Conservation (phyloP, 2,329 filamentous ascomycete species). For the Phialocephala subalpina region DNA sequence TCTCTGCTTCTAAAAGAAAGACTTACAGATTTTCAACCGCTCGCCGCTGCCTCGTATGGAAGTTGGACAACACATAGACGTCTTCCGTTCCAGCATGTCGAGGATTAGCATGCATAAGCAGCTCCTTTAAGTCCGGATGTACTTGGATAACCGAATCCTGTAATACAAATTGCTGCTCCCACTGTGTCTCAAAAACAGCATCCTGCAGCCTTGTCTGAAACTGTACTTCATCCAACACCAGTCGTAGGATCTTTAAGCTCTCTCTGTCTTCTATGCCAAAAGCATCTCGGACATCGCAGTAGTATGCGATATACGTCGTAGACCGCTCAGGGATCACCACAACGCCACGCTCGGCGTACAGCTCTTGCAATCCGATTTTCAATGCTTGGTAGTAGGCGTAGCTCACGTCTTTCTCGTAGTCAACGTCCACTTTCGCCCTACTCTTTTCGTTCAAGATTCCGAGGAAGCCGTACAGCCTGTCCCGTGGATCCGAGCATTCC, state of each 20-base stretch:
- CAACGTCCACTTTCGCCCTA: slow-evolving; percentile 11
- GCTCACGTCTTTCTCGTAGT: slow-evolving; percentile 15
- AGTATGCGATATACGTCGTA: slow-evolving; percentile 7
- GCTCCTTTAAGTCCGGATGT: neutral
- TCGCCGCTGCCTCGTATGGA: neutral
- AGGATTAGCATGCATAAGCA: neutral
- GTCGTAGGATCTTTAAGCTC: neutral
- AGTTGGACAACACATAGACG: neutral
- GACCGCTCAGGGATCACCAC: neutral
- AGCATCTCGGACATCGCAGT: slow-evolving; percentile 13
- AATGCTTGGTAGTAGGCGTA: slow-evolving; percentile 20
- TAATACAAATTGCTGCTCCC: slow-evolving; percentile 8
- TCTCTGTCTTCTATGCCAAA: slow-evolving; percentile 14
- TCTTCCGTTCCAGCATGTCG: neutral
- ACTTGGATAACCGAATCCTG: slow-evolving; percentile 1
- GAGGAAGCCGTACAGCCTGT: slow-evolving; percentile 37
- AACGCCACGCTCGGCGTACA: neutral
- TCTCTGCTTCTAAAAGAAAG: neutral
- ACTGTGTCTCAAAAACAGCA: slow-evolving; percentile 4
- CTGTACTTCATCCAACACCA: neutral
- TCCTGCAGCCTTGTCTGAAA: slow-evolving; percentile 1
- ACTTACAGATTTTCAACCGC: neutral
- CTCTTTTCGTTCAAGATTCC: slow-evolving; percentile 19
- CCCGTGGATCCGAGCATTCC: slow-evolving; percentile 33
- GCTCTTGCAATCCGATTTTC: slow-evolving; percentile 19